Percentiles rank a stretch among this genome's conserved stretches.
phyloP scores from a whole-genome alignment of 2,329 filamentous ascomycete species.

The Scytalidium lignicola region DNA sequence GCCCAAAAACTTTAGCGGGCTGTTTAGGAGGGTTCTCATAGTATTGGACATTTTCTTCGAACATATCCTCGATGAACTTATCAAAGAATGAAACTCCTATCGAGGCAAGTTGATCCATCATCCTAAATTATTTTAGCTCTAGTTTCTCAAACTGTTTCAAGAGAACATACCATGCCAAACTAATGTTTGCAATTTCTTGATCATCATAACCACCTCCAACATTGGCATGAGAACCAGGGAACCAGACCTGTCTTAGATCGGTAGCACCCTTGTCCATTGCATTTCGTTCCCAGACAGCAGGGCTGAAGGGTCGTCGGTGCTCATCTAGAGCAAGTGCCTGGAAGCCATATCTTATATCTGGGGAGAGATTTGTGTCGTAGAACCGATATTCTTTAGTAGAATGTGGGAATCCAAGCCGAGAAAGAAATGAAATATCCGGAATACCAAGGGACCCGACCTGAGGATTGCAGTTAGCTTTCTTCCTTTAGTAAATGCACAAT shows the following conservation, averaged over 20 bases:
- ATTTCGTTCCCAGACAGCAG: conserved; percentile 34
- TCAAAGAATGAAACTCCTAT: conserved; percentile 30
- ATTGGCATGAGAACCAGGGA: conserved; percentile 42
- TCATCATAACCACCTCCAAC: conserved; percentile 43
- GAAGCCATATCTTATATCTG: conserved; percentile 41
- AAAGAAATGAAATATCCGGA: conserved; percentile 34
- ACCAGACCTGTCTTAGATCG: conserved; percentile 37
- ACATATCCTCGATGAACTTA: conserved; percentile 27
- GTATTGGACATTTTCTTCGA: conserved; percentile 22
- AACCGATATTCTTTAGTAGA: conserved; percentile 32
- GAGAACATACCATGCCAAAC: conserved; percentile 36
- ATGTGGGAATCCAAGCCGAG: conserved; percentile 29
- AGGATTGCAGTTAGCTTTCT: conserved; percentile 33
- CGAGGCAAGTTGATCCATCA: conserved; percentile 39
- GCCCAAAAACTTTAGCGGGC: conserved; percentile 14
- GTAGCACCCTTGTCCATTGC: conserved; percentile 10
- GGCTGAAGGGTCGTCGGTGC: conserved; percentile 33
- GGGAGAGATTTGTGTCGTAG: conserved; percentile 38
- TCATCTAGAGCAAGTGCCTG: conserved; percentile 47
- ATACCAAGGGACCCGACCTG: conserved; percentile 38
- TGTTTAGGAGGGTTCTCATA: conserved; percentile 18
- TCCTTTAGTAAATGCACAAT: conserved; percentile 31
- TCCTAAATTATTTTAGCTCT: conserved; percentile 35
- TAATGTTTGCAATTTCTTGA: conserved; percentile 41
- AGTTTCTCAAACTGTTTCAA: conserved; percentile 28